Base-by-base conservation (phyloP, 2,329 filamentous ascomycete genomes). In the Gaeumannomyces tritici region DNA sequence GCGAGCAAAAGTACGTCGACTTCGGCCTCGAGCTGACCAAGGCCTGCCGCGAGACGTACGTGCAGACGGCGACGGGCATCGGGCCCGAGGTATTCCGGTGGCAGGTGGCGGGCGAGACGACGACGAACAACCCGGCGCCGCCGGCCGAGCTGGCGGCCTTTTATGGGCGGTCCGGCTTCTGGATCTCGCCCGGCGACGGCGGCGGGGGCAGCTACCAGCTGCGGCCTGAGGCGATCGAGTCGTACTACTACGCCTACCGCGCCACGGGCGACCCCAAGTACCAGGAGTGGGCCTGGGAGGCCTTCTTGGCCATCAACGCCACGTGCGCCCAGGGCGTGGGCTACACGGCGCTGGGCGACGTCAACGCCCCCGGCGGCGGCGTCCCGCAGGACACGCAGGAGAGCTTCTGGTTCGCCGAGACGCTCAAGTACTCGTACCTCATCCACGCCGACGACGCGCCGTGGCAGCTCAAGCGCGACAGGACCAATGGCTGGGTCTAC, bases 391-490 rank as follows among this genome's bases (percentile, higher is more conserved):
- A 96, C 72, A 87, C 88, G 72, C 89, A 93, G 79, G 90, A 96
- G 76, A 93, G 89, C 69, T 96, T 95, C 76, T 87, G 89, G 78
- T 91, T 96, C 73, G 91, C 91, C 0, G 91, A 96, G 77, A 89
- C 92, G 65, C 72, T 96, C 73, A 96, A 96, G 80, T 96, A 96
- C 73, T 78, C 83, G 63, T 96, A 90, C 75, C 72, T 96, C 68
- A 89, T 90, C 63, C 85, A 86, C 70, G 80, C 83, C 0, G 77
- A 73, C 71, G 88, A 90, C 35, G 84, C 80, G 2, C 70, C 73
- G 5, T 80, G 79, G 68, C 81, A 84, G 70, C 73, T 83, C 60
- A 76, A 78, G 66, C 73, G 74, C 13, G 73, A 74, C 57, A 72
- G 74, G 59, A 69, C 72, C n/a, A 82, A 81, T 66, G 62, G 75